These are phyloP conservation scores for Rhodofomes roseus DNA, from an alignment of 1,284 basidiomycete species.

Conservation along the genomic window DNA sequence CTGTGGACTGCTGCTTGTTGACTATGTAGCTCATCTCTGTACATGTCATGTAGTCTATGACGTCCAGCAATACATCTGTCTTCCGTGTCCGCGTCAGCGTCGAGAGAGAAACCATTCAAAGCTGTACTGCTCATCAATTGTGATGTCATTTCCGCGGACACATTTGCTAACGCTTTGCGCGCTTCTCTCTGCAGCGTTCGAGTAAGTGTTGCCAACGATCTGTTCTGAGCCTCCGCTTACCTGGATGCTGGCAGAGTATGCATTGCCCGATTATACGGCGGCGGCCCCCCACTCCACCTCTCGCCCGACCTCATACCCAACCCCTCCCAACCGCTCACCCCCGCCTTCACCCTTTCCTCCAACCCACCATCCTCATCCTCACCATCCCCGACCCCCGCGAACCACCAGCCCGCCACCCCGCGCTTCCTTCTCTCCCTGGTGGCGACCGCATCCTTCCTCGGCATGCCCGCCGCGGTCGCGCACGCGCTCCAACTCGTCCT, in stretches of 20 bases:
- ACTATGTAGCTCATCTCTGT: constrained; percentile 8
- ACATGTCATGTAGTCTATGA: neutral
- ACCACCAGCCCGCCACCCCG: constrained; percentile 74
- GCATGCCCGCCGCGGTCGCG: constrained; percentile 73
- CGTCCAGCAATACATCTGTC: neutral
- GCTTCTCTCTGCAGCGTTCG: constrained; percentile 26
- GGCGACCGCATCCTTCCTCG: constrained; percentile 84
- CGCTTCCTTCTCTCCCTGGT: constrained; percentile 83
- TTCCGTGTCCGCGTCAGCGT: neutral
- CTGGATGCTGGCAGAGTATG: constrained; percentile 54
- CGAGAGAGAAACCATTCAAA: no score
- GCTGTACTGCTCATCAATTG: no score
- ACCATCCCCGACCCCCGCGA: constrained; percentile 35
- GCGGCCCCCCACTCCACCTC: constrained; percentile 74
- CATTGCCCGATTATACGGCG: constrained; percentile 80
- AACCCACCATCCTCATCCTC: constrained; percentile 18
- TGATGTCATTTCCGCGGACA: no score
- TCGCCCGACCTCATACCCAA: constrained; percentile 66
- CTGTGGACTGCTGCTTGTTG: neutral
- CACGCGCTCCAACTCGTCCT: constrained; percentile 74
- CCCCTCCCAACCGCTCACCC: constrained; percentile 63
- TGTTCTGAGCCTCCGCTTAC: neutral
- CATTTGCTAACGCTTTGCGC: no score
- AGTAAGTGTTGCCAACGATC: constrained; percentile 30
- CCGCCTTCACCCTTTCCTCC: constrained; percentile 40